Base-by-base conservation (phyloP, 129 eudicot genomes). In the Erigeron canadensis region DNA sequence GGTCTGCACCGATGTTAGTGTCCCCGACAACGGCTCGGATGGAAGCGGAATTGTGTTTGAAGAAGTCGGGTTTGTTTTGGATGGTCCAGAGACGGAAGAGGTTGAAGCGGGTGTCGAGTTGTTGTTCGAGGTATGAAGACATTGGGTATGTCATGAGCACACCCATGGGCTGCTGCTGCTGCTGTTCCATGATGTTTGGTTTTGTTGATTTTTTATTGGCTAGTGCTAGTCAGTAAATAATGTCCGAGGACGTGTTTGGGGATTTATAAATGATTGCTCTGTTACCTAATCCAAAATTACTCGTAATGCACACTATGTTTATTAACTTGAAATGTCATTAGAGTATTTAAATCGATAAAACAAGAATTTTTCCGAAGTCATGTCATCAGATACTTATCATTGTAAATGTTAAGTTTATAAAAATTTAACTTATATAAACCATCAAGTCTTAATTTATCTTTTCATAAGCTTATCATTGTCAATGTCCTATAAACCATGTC, bases 71-170 rank as follows among this genome's bases (percentile, higher is more conserved):
- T 43, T 61, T 69, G 22, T 76, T 64, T 50, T 79, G 76, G 53
- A 43, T n/a, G 57, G 76, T 66, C 95, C 95, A 85, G n/a, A 82
- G 63, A 42, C 77, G 76, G 79, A 83, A 70, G 80, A 88, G 87
- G 34, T 76, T 81, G 84, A 78, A 88, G 1, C 88, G 86, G 12
- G 46, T 76, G 18, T 81, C 75, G 76, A 88, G 86, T 47, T 84
- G 82, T 50, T 82, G 74, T 66, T 86, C 85, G 70, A 89, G 87
- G 83, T 86, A 86, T 0, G 70, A 22, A 8, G 86, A 84, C 83
- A 84, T 76, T 8, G 92, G 90, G 38, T 77, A 79, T 6, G 81
- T 65, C 62, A 81, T 71, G n/a, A 90, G 81, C 8, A 90, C 91
- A 3, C 87, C 81, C 10, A 81, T 83, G 55, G 77, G 40, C 43